phyloP scores from a whole-genome alignment of 2,329 filamentous ascomycete species.

The Penicillium thymicola region DNA sequence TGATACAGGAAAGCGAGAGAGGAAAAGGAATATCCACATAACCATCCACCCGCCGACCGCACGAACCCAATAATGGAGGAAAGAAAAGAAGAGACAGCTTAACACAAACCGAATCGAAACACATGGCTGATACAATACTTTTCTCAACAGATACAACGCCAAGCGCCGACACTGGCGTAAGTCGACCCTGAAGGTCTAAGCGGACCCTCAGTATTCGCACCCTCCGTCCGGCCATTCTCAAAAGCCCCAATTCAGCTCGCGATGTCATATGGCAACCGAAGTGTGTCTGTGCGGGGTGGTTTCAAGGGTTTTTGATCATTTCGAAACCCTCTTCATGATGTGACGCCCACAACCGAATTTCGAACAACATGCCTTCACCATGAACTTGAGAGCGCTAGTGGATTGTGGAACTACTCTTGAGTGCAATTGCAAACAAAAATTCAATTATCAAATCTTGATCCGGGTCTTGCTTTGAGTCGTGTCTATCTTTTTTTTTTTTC shows the following conservation, averaged over 20 bases:
- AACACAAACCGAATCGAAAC: not conserved
- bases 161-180: conserved; percentile 99
- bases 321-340: conserved; percentile 20
- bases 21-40: not conserved
- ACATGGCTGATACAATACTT: conserved; percentile 3
- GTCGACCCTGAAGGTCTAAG: conserved; percentile 98
- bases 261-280: conserved; percentile 21
- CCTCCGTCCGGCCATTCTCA: conserved; percentile 43
- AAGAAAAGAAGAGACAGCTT: not conserved
- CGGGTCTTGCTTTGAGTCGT: conserved; percentile 5
- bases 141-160: conserved; percentile 83
- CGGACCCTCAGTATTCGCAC: conserved; percentile 31
- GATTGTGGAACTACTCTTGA: conserved; percentile 23
- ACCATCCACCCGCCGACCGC: conserved; percentile 1
- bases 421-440: conserved; percentile 12
- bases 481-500: not conserved
- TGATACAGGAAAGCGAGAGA: conserved; percentile 1
- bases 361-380: conserved; percentile 7
- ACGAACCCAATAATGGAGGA: conserved; percentile 2
- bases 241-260: conserved; percentile 25
- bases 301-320: conserved; percentile 25
- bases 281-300: conserved; percentile 20
- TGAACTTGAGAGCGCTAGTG: conserved; percentile 23
- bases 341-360: conserved; percentile 16
- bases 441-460: conserved; percentile 11